Base-by-base conservation (phyloP, 75 land plant genomes). In the Isoetes taiwanensis region DNA sequence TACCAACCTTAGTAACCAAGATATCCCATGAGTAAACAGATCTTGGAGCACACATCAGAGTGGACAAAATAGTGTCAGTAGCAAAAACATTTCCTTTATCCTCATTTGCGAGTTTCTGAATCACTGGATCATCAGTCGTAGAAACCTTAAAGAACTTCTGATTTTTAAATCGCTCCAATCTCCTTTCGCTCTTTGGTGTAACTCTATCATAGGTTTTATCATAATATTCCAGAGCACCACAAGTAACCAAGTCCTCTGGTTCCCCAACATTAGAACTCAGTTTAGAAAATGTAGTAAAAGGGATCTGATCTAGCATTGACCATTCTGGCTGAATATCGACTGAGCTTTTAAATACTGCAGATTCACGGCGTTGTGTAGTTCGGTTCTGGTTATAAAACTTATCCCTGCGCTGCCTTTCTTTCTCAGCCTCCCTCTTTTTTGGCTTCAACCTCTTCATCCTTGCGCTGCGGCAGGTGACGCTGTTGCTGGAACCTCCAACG, bases 291-390 rank as follows among this genome's bases (percentile, higher is more conserved):
- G 95, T 77, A 0, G 95, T 68, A 56, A 93, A 84, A 12, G 95
- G 98, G 55, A 93, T 93, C 79, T 93, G 98, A 32, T 93, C 98
- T 2, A 93, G 80, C 82, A 93, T 84, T 34, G 86, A 75, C 98
- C 98, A 93, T 57, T 93, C 98, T 2, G 97, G 97, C 74, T 84
- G 97, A 52, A 90, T 90, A 35, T 90, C 97, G 19, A 90, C 97
- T n/a, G 81, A 74, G 25, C 86, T 80, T 54, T 76, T 75, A 30
- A 77, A 64, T 5, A 71, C 69, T 0, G 86, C 76, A 0, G 83
- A 72, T 26, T 80, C 85, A 3, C 86, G 70, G 11, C 90, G 76
- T 21, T 42, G 61, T 21, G 35, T 40, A 28, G 57, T 64, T 26
- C 84, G 73, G 64, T 75, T 72, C 32, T 59, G 72, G 30, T 78